phyloP scores from a whole-genome alignment of 768 basidiomycete species.

The Suillus alpinus region DNA sequence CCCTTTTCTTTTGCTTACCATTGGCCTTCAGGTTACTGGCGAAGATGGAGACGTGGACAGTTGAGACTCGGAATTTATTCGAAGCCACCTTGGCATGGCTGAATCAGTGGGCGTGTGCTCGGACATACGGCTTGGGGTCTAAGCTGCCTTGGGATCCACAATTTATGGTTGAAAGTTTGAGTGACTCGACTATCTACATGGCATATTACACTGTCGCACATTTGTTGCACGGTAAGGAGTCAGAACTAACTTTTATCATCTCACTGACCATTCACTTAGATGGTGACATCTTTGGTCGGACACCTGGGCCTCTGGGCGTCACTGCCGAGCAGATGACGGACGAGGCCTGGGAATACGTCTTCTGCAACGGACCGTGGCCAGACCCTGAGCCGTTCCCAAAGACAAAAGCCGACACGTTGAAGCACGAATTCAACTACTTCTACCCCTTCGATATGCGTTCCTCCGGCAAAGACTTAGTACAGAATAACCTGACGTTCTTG shows the following conservation, averaged over 20 bases:
- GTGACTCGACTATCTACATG: constrained; percentile 99
- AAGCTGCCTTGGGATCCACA: constrained; percentile 95
- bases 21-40: constrained; percentile 57
- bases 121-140: constrained; percentile 94
- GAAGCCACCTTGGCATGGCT: constrained; percentile 92
- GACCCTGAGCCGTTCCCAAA: constrained; percentile 57
- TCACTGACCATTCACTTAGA: constrained; percentile 34
- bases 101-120: constrained; percentile 99
- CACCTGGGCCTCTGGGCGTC: constrained; percentile 80
- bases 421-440: constrained; percentile 92
- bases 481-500: constrained; percentile 92
- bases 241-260: background rate
- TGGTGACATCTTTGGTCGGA: constrained; percentile 72
- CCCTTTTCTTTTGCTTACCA: background rate
- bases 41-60: constrained; percentile 85
- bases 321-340: constrained; percentile 93
- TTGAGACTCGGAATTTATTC: constrained; percentile 91
- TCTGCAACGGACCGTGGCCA: constrained; percentile 78
- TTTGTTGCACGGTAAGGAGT: constrained; percentile 76
- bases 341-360: constrained; percentile 95
- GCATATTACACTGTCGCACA: constrained; percentile 95
- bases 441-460: constrained; percentile 98
- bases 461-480: constrained; percentile 95
- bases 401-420: constrained; percentile 81
- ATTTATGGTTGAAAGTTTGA: constrained; percentile 94